phyloP scores from a whole-genome alignment of 192 early-diverging fungal species.

The Backusella luteola region DNA sequence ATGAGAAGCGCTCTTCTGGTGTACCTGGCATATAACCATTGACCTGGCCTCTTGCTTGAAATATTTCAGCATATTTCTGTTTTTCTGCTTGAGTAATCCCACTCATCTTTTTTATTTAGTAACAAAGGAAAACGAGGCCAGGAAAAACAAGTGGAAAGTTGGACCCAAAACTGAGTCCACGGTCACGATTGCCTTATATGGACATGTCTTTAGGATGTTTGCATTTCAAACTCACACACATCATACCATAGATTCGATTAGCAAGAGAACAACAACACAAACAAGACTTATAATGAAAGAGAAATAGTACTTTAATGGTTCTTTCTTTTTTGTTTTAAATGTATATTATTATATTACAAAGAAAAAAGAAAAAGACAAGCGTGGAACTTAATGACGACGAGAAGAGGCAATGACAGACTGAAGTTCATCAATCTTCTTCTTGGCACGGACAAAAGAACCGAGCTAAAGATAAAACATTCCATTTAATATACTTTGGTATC shows the following conservation, averaged over 20 bases:
- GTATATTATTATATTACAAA: not conserved
- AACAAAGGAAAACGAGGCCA: not conserved
- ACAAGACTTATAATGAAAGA: not conserved
- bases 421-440: slow-evolving; percentile 99
- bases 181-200: not conserved
- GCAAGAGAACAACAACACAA: not conserved
- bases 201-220: not conserved
- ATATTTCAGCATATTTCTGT: slow-evolving; percentile 56
- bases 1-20: not conserved
- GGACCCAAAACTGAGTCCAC: not conserved
- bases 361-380: not conserved
- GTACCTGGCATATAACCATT: slow-evolving; percentile 56
- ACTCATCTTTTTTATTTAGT: slow-evolving; percentile 9
- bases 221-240: slow-evolving; percentile 1
- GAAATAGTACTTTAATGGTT: not conserved
- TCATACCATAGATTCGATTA: too few species aligned
- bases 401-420: slow-evolving; percentile 88
- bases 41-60: slow-evolving; percentile 46
- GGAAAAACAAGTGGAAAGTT: not conserved
- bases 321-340: not conserved
- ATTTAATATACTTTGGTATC: too few species aligned
- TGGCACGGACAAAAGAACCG: slow-evolving; percentile 94
- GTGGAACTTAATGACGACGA: slow-evolving; percentile 60
- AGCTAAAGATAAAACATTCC: slow-evolving; percentile 48
- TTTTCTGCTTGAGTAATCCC: slow-evolving; percentile 41